A percentile compares a stretch with the other conserved stretches of the same genome.
Conservation (phyloP, 1,284 basidiomycete species). For the Leccinum pachyderme region DNA sequence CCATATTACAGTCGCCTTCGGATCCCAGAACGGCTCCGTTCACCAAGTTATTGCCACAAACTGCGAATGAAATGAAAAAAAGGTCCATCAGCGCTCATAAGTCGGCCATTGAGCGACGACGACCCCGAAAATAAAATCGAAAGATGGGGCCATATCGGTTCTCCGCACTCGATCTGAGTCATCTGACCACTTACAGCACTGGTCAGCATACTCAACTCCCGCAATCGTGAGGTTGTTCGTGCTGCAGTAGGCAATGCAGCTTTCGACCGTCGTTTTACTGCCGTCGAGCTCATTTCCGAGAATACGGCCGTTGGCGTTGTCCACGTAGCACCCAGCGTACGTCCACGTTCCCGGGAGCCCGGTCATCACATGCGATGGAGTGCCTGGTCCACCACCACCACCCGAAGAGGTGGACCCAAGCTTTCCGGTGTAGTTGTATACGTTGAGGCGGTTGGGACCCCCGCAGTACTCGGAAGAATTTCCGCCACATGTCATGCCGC, state of each 20-base stretch:
- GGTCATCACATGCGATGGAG: conserved; percentile 41
- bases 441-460: conserved; percentile 47
- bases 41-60: conserved; percentile 60
- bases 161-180: background rate
- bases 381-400: background rate
- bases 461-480: conserved; percentile 65
- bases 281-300: conserved; percentile 37
- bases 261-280: conserved; percentile 40
- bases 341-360: conserved; percentile 51
- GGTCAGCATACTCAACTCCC: conserved; percentile 41
- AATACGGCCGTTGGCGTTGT: conserved; percentile 53
- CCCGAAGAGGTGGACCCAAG: background rate
- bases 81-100: conserved; percentile 44
- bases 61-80: conserved; percentile 34
- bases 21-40: conserved; percentile 51
- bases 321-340: conserved; percentile 40
- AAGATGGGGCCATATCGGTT: background rate
- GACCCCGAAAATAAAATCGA: background rate
- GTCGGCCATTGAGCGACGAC: background rate
- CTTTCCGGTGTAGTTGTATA: conserved; percentile 21
- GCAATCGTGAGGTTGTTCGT: conserved; percentile 47
- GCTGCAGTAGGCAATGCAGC: conserved; percentile 47
- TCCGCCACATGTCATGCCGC: conserved; percentile 64
- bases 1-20: conserved; percentile 61
- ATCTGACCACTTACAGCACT: conserved; percentile 54